Evolutionary conservation across 1,284 basidiomycete species (phyloP), one percentile per base, ranked within the genome.

Genomic region (Ceratobasidium papillatum): DNA sequence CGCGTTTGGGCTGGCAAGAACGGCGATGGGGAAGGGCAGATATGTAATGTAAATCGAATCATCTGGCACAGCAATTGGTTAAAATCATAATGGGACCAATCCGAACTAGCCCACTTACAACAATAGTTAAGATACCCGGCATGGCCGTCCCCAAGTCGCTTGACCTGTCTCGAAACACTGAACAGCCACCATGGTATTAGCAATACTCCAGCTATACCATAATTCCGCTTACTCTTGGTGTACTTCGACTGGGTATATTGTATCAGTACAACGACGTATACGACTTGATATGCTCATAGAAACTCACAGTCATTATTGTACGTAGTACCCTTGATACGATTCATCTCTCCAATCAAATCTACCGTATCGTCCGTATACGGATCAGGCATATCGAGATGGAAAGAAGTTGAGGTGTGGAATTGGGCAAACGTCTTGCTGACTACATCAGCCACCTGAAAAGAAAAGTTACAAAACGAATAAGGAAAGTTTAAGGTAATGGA

Each of bases 391-490:
- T 82, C 82, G 52, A 86, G 82, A 79, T 89, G 85, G 77, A 88
- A 89, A 79, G 87, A 88, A 36, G 85, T 84, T 1, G 87, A 89
- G 0, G 88, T 88, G 78, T 89, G 88, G 79, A 90, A 89, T 19
- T 86, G 71, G 19, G 30, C 84, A 32, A 89, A 81, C 0, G 87
- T 88, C 80, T 86, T 88, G 80, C 86, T 88, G 11, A 88, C 83
- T n/a, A 87, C 87, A 73, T 89, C 86, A 62, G 89, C 82, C 64
- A 87, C 84, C 87, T 87, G 75, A 19, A 47, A 14, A 47, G 45
- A 47, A 3, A 19, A n/a, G 19, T 9, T 47, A 11, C n/a, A n/a
- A n/a, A n/a, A n/a, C n/a, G n/a, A n/a, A n/a, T n/a, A n/a, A n/a
- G n/a, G n/a, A n/a, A n/a, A n/a, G n/a, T n/a, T n/a, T n/a, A n/a